phyloP scores from a whole-genome alignment of 306 rosid species.

The Mucuna pruriens region DNA sequence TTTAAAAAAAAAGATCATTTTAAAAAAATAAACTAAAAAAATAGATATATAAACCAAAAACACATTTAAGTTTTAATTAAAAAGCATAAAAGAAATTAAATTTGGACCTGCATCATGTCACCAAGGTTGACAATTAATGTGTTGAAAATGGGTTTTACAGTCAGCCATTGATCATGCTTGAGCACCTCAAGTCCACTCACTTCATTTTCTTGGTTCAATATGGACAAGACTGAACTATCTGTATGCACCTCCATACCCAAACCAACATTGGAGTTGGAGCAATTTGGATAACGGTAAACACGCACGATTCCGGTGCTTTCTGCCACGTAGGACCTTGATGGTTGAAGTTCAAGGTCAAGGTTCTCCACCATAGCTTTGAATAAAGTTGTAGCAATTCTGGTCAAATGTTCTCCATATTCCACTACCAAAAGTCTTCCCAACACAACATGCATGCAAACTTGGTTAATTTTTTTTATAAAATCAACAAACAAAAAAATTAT shows the following conservation, averaged over 20 bases:
- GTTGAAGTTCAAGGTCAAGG: conserved; percentile 35
- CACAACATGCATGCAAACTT: neutral
- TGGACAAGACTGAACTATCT: conserved; percentile 64
- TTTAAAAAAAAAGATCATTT: no score
- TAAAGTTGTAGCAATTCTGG: conserved; percentile 46
- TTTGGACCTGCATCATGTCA: conserved; percentile 69
- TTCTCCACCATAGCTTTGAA: conserved; percentile 46
- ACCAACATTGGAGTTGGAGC: conserved; percentile 20
- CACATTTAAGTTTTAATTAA: neutral
- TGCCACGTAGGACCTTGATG: conserved; percentile 29
- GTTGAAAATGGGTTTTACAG: conserved; percentile 49
- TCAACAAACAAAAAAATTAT: neutral
- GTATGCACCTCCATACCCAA: conserved; percentile 66
- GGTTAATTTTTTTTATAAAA: neutral
- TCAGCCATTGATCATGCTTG: conserved; percentile 50
- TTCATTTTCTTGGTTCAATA: conserved; percentile 48
- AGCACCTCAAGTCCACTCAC: conserved; percentile 61
- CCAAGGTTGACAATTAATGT: conserved; percentile 64
- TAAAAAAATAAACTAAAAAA: neutral
- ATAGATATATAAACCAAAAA: neutral
- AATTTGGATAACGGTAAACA: conserved; percentile 60
- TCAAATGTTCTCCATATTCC: conserved; percentile 59
- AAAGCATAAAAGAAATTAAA: neutral
- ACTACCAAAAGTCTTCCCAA: conserved; percentile 41
- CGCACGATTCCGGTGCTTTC: conserved; percentile 54